Evolutionary conservation across 78 protist genomes (phyloP), one percentile per base, ranked within the genome.

Genomic region (Anaeramoeba flamelloides): DNA sequence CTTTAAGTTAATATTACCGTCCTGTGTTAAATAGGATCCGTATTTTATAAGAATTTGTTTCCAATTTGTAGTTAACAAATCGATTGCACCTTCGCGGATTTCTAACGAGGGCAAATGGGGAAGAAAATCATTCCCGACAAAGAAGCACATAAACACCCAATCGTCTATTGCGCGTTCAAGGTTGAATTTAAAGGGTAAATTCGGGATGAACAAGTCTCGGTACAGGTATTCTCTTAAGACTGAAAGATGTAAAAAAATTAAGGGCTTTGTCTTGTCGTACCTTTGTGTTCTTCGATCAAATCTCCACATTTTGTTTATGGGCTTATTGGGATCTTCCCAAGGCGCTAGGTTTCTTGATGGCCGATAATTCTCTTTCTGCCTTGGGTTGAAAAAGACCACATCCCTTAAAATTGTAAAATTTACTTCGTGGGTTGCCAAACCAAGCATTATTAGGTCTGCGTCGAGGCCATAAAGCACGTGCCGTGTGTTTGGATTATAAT

Each of bases 51-150:
- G 2, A 53, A 77, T 30, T 64, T 64, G 74, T 30, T 30, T 64
- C 74, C 74, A n/a, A 26, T 30, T 64, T 64, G 26, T 30, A 64
- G 74, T 0, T 39, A 97, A 79, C 8, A 40, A 39, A 53, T 92
- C 95, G 30, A 97, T 41, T 4, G 96, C 94, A 36, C 95, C 95
- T 39, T 89, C 91, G 38, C 87, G 77, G 38, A 97, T 96, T 30
- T 94, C 94, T 34, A 96, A 84, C 30, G 94, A 83, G 3, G 99
- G 98, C 41, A 96, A 34, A 86, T 91, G 97, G 1, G 99, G 99
- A n/a, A 97, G 83, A 69, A 98, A 98, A 81, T 98, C 99, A 83
- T 98, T 98, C 3, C 99, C 99, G 3, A 88, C 88, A 41, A 97
- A 87, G 82, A 92, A 89, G 87, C 97, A 94, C 0, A 96, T 36